Percentiles rank a stretch among this genome's conserved stretches.
These are phyloP conservation scores for Phragmites australis DNA, from an alignment of 176 grass and related monocot species.

Conservation along the genomic window DNA sequence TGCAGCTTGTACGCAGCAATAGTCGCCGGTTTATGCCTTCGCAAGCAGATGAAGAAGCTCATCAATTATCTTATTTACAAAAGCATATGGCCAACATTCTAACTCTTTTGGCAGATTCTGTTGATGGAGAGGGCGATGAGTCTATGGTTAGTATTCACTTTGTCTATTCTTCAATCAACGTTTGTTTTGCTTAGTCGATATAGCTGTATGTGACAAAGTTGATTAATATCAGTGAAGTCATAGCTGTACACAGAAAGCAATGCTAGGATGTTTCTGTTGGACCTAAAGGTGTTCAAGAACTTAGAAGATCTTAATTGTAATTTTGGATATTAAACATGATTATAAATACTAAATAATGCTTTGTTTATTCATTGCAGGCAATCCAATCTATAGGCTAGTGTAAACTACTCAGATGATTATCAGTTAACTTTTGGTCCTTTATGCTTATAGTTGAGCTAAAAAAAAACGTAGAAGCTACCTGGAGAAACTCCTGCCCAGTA, in stretches of 20 bases:
- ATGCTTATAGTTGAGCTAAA: background rate
- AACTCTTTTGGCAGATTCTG: constrained; percentile 71
- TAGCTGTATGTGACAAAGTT: constrained; percentile 7
- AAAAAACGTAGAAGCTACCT: background rate
- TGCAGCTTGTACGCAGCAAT: constrained; percentile 91
- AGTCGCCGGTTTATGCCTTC: constrained; percentile 93
- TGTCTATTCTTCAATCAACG: constrained; percentile 3
- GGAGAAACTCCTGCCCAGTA: background rate
- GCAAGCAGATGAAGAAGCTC: constrained; percentile 91
- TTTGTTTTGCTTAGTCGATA: background rate
- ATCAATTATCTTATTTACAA: constrained; percentile 95
- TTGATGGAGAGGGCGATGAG: constrained; percentile 74
- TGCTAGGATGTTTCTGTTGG: background rate
- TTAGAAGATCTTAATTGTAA: background rate
- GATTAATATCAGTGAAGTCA: constrained; percentile 6
- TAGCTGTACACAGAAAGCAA: background rate
- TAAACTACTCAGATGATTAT: background rate
- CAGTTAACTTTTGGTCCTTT: background rate
- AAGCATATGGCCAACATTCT: constrained; percentile 91
- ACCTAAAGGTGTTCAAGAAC: background rate
- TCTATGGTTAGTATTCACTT: constrained; percentile 73
- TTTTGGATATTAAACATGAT: constrained; percentile 8
- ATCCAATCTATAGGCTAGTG: background rate
- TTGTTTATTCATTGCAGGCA: background rate
- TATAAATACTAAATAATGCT: background rate